A percentile compares a stretch with the other conserved stretches of the same genome.
Conservation (phyloP, 2,329 filamentous ascomycete genomes). For the Phialophora tarda region DNA sequence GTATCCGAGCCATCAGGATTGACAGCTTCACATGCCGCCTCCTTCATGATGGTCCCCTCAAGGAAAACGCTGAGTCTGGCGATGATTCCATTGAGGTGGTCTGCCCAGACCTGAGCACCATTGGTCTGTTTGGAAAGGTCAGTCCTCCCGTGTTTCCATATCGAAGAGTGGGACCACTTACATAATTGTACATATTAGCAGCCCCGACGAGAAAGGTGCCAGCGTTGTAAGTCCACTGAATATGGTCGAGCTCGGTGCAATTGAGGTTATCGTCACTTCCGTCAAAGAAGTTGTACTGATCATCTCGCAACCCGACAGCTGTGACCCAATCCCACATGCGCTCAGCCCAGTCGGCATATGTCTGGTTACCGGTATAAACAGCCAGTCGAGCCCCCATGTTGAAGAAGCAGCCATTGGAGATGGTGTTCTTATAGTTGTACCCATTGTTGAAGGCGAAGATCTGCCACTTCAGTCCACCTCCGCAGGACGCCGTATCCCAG, state of each 20-base stretch:
- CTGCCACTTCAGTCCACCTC: conserved; percentile 83
- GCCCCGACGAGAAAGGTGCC: conserved; percentile 62
- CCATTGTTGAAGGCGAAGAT: conserved; percentile 79
- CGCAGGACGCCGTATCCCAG: conserved; percentile 71
- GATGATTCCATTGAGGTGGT: conserved; percentile 60
- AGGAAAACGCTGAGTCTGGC: conserved; percentile 60
- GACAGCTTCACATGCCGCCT: conserved; percentile 63
- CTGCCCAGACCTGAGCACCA: conserved; percentile 58
- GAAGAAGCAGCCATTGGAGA: conserved; percentile 64
- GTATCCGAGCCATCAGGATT: conserved; percentile 41
- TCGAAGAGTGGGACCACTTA: conserved; percentile 39
- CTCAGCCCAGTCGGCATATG: conserved; percentile 77
- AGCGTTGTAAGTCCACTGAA: conserved; percentile 64
- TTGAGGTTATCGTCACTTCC: conserved; percentile 59
- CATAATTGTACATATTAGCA: conserved; percentile 62
- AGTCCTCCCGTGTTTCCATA: conserved; percentile 12
- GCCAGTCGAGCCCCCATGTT: conserved; percentile 70
- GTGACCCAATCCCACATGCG: conserved; percentile 65
- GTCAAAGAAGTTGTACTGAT: conserved; percentile 60
- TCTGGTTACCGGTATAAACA: conserved; percentile 77
- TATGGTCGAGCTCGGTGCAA: conserved; percentile 58
- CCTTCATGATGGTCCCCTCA: conserved; percentile 61
- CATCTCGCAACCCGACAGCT: conserved; percentile 57
- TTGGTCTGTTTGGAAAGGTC: conserved; percentile 43
- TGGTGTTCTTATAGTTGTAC: conserved; percentile 63